Base-by-base conservation (phyloP, 192 early-diverging fungal species). In the Geranomyces variabilis region DNA sequence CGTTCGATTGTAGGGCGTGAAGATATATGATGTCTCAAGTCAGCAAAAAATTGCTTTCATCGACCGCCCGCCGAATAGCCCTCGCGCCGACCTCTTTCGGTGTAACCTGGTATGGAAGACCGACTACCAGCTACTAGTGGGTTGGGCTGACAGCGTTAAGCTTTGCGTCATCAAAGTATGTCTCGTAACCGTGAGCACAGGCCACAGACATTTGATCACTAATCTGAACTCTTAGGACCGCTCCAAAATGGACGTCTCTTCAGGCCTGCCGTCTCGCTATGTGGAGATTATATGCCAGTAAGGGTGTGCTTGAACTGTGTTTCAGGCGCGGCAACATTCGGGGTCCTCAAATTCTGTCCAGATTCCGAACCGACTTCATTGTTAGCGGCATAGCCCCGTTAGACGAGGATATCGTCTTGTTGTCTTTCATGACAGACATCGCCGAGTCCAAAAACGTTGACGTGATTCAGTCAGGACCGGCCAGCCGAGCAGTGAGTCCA, bases 81-180 rank as follows among this genome's bases (percentile, higher is more conserved):
- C 95, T 1, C 79, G 91, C 17, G 76, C 89, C 1, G 96, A 99
- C 70, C 80, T 96, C 22, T 97, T 90, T 73, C 83, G 86, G 33
- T 94, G 93, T 64, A 88, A 93, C 47, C 70, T 99, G 56, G 87
- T 87, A 73, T 99, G 97, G 97, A 89, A 87, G 62, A 85, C 87
- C 45, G 87, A 90, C 30, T 81, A 70, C 17, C 89, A 90, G 6
- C 78, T 99, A 47, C 71, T 97, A 19, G 89, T 97, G 64, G 97
- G 94, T 0, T 99, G 97, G 97, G 97, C 93, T 9, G 91, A 98
- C 71, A 87, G 83, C 63, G 92, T 99, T 44, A 96, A 93, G 71
- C 83, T 97, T 13, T 92, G 92, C 17, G 79, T 82, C 1, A 84
- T 99, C 31, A 90, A 88, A 67, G 90, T 83, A 31, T 21, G 61